Evolutionary conservation across 1,284 basidiomycete genomes (phyloP).

Genomic region (Chondrostereum purpureum): DNA sequence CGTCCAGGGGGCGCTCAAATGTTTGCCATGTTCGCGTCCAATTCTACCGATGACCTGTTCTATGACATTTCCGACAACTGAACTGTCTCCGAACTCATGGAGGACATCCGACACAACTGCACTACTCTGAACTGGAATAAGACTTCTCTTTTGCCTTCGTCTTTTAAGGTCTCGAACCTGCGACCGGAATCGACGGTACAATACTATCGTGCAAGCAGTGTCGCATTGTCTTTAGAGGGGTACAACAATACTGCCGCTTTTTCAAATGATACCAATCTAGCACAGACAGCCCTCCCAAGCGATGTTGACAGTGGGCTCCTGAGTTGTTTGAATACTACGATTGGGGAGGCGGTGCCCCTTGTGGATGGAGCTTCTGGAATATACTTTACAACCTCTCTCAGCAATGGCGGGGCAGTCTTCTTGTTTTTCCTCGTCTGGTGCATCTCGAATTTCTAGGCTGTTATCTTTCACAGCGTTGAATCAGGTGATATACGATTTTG

Average conservation of each 20-base stretch:
- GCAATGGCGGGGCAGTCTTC: no score
- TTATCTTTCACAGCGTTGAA: no score
- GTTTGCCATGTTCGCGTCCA: conserved; percentile 44
- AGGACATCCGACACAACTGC: conserved; percentile 41
- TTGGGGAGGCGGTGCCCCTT: conserved; percentile 40
- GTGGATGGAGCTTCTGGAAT: conserved; percentile 31
- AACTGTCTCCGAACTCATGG: conserved; percentile 44
- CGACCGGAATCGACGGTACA: conserved; percentile 20
- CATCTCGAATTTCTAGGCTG: no score
- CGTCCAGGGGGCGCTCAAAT: conserved; percentile 54
- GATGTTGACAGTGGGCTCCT: conserved; percentile 39
- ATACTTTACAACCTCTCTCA: no score
- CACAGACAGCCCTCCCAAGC: conserved; percentile 41
- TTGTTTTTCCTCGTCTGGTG: no score
- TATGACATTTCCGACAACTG: conserved; percentile 52
- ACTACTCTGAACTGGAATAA: conserved; percentile 20
- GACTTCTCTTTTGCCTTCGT: conserved; percentile 1
- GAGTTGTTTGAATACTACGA: conserved; percentile 51
- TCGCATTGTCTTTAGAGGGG: conserved; percentile 50
- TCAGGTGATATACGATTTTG: no score
- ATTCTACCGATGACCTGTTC: conserved; percentile 40
- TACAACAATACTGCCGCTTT: conserved; percentile 56
- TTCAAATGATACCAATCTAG: conserved; percentile 29
- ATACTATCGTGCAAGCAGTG: conserved; percentile 54
- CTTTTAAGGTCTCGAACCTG: conserved; percentile 8